These are phyloP conservation scores for Marasmius sp. DNA, from an alignment of 1,284 basidiomycete genomes.

Conservation along the genomic window DNA sequence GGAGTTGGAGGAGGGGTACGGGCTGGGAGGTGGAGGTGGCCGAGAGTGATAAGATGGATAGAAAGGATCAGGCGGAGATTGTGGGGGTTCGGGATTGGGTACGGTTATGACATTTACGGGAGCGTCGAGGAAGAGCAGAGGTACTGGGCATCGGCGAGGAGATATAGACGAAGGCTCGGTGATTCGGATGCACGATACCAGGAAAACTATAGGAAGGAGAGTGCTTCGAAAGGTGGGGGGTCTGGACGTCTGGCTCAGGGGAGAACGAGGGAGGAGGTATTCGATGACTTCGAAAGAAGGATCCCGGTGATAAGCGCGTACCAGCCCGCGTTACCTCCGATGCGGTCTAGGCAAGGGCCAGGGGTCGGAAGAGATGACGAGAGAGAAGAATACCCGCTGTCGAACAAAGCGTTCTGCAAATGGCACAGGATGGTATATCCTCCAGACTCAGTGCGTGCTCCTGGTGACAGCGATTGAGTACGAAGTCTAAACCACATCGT, in stretches of 20 bases:
- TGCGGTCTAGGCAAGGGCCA: background rate
- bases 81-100: too few species aligned
- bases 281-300: background rate
- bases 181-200: background rate
- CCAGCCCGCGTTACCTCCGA: background rate
- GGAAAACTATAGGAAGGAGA: background rate
- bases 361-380: background rate
- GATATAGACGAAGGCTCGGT: background rate
- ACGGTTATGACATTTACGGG: background rate
- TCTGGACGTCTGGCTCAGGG: background rate
- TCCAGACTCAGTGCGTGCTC: conserved; percentile 14
- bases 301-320: background rate
- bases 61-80: too few species aligned
- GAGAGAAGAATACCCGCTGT: conserved; percentile 10
- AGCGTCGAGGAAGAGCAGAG: background rate
- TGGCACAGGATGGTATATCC: conserved; percentile 22
- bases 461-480: background rate
- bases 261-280: background rate
- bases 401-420: conserved; percentile 17
- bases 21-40: too few species aligned
- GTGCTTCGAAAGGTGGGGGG: background rate
- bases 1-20: too few species aligned
- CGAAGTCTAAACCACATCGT: background rate
- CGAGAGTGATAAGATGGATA: too few species aligned
- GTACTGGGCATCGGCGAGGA: background rate